phyloP scores from a whole-genome alignment of 495 filamentous ascomycete species.

The Penicillium daleae region DNA sequence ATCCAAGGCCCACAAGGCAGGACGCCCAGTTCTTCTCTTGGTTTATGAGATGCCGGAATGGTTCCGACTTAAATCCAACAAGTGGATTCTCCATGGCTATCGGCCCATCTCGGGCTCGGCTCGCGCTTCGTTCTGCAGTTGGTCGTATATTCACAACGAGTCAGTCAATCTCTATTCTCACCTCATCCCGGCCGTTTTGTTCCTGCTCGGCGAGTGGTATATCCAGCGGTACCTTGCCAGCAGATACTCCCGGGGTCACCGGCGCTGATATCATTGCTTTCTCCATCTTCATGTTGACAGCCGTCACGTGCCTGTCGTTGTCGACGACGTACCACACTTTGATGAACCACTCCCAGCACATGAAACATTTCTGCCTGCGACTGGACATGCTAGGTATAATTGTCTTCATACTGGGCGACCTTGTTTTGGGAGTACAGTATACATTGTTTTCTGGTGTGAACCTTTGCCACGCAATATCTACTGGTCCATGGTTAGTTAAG shows the following conservation, averaged over 20 bases:
- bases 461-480: slow-evolving; percentile 21
- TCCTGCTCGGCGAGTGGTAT: slow-evolving; percentile 24
- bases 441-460: slow-evolving; percentile 36
- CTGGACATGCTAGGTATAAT: slow-evolving; percentile 34
- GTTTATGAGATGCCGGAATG: slow-evolving; percentile 40
- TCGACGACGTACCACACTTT: slow-evolving; percentile 38
- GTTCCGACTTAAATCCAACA: slow-evolving; percentile 27
- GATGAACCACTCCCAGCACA: slow-evolving; percentile 31
- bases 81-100: slow-evolving; percentile 34
- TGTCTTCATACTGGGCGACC: slow-evolving; percentile 25
- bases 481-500: slow-evolving; percentile 32
- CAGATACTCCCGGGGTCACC: slow-evolving; percentile 28
- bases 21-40: slow-evolving; percentile 29
- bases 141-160: slow-evolving; percentile 40
- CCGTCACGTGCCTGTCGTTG: slow-evolving; percentile 26
- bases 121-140: slow-evolving; percentile 34
- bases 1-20: slow-evolving; percentile 13
- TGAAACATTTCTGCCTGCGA: slow-evolving; percentile 30
- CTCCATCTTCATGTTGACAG: slow-evolving; percentile 33
- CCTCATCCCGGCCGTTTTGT: slow-evolving; percentile 27
- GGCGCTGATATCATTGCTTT: slow-evolving; percentile 29
- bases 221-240: slow-evolving; percentile 28
- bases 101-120: slow-evolving; percentile 37
- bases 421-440: slow-evolving; percentile 37
- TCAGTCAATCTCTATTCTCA: slow-evolving; percentile 43